Evolutionary conservation across 345 rosid genomes (phyloP).

Genomic region (Hibiscus mutabilis): DNA sequence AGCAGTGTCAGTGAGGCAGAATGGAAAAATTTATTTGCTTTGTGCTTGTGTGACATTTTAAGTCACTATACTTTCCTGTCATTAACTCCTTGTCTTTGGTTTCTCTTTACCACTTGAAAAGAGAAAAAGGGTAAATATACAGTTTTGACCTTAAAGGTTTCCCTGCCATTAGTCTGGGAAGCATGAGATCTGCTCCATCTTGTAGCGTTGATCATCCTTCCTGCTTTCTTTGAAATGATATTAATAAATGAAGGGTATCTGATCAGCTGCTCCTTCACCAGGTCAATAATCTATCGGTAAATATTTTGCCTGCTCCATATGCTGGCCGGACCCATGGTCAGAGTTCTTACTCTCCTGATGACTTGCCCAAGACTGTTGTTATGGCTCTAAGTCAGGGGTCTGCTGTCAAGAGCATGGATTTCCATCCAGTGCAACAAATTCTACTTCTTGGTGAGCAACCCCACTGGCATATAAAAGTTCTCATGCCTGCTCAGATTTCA

Average conservation of each 20-base stretch:
- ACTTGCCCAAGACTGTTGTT: constrained; percentile 67
- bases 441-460: constrained; percentile 64
- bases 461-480: constrained; percentile 8
- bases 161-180: background rate
- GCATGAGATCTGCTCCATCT: background rate
- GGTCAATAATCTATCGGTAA: constrained; percentile 67
- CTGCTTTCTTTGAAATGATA: constrained; percentile 9
- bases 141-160: constrained; percentile 6
- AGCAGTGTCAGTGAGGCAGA: background rate
- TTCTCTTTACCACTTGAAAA: background rate
- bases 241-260: background rate
- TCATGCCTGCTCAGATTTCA: constrained; percentile 3
- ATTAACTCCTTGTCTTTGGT: background rate
- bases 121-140: background rate
- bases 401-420: constrained; percentile 82
- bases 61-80: background rate
- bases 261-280: constrained; percentile 22
- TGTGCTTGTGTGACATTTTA: background rate
- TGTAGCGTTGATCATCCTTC: background rate
- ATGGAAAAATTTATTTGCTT: background rate
- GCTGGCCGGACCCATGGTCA: constrained; percentile 63
- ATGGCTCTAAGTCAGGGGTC: constrained; percentile 59
- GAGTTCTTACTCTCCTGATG: constrained; percentile 64
- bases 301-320: constrained; percentile 59
- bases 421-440: constrained; percentile 73